These are phyloP conservation scores for Kwoniella dejecticola DNA, from an alignment of 768 basidiomycete genomes.

Conservation along the genomic window DNA sequence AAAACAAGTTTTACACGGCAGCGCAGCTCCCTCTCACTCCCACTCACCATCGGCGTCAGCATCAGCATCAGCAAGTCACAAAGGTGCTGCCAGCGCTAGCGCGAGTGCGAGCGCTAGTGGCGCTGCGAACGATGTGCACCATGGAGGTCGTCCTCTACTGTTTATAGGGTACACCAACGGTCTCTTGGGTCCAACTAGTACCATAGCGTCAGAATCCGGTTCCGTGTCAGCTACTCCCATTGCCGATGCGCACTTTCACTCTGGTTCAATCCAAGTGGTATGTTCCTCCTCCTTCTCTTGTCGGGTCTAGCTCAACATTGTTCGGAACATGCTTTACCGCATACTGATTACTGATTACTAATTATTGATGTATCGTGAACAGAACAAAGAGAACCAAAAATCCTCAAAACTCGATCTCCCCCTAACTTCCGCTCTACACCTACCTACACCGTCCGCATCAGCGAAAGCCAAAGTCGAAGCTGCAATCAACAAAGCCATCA, in stretches of 20 bases:
- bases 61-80: not conserved
- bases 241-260: not conserved
- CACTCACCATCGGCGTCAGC: not conserved
- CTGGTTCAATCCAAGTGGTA: slow-evolving; percentile 13
- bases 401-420: not conserved
- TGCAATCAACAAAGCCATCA: slow-evolving; percentile 2
- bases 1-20: not conserved
- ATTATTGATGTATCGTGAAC: too few relatives aligned
- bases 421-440: not conserved
- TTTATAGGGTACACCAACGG: slow-evolving; percentile 8
- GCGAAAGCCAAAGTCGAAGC: not conserved
- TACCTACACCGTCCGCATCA: slow-evolving; percentile 2
- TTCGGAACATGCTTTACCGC: too few relatives aligned
- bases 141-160: slow-evolving; percentile 2
- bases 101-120: too few relatives aligned
- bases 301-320: too few relatives aligned
- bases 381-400: slow-evolving; percentile 9
- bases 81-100: not conserved
- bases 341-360: too few relatives aligned
- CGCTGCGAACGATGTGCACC: too few relatives aligned
- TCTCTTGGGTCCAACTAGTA: not conserved
- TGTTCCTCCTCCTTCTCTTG: not conserved
- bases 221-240: slow-evolving; percentile 3
- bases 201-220: slow-evolving; percentile 1
- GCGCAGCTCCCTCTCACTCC: not conserved